Conservation (phyloP, 257 asterid genomes). For the Scutellaria baicalensis region DNA sequence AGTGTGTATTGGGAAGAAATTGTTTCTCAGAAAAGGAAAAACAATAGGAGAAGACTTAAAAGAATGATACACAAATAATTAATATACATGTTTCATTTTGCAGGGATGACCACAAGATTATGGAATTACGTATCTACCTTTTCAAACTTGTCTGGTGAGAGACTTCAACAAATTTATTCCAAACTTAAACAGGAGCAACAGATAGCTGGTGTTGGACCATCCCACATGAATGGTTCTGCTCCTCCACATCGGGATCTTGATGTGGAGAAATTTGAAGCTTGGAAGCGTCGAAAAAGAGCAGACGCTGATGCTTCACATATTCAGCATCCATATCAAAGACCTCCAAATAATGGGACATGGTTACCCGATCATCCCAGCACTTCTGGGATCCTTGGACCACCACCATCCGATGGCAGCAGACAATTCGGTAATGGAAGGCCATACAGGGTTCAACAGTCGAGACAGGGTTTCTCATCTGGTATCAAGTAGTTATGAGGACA, state of each 20-base stretch:
- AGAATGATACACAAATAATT: conserved; percentile 5
- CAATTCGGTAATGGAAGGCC: conserved; percentile 69
- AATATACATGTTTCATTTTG: neutral
- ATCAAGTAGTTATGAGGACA: conserved; percentile 38
- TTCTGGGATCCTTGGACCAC: conserved; percentile 91
- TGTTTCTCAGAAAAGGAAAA: neutral
- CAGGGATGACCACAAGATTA: conserved; percentile 87
- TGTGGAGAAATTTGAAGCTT: conserved; percentile 83
- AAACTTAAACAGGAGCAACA: conserved; percentile 85
- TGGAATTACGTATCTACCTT: conserved; percentile 94
- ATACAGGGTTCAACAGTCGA: conserved; percentile 52
- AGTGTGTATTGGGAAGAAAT: neutral
- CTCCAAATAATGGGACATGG: conserved; percentile 47
- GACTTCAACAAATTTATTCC: conserved; percentile 85
- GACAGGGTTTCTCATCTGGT: conserved; percentile 65
- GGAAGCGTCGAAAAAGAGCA: conserved; percentile 92
- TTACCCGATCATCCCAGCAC: conserved; percentile 58
- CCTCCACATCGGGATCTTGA: conserved; percentile 67
- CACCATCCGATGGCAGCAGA: conserved; percentile 64
- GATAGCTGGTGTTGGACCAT: conserved; percentile 55
- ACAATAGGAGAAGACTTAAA: neutral
- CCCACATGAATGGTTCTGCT: conserved; percentile 49
- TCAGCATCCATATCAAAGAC: conserved; percentile 58
- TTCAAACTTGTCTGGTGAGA: conserved; percentile 79
- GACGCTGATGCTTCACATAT: conserved; percentile 58